Evolutionary conservation across 2,329 filamentous ascomycete genomes (phyloP), one percentile per base, ranked within the genome.

Genomic region (Plectosphaerella sp.): DNA sequence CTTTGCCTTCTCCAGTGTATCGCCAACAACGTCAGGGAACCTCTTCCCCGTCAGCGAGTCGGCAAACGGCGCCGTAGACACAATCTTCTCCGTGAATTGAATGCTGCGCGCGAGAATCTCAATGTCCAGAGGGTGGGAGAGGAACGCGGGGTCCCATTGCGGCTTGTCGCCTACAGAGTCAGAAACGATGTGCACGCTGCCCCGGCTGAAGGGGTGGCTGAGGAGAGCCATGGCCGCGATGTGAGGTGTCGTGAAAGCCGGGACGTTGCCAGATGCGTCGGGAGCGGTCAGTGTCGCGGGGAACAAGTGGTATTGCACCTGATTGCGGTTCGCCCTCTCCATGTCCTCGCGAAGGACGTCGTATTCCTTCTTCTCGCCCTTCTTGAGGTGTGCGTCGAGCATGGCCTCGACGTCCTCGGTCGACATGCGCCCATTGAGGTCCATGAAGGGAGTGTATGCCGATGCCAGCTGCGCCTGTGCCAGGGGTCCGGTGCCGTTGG

Each of bases 141-240:
- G 75, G 67, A 75, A 84, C 24, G 73, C 72, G 16, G 79, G 78
- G 55, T 85, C 76, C 59, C 84, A 80, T 6, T 74, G 68, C 0
- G 77, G 74, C 25, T 70, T 62, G 5, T 72, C 71, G 6, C 62
- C 59, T 5, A 72, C 63, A 43, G 76, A 69, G 1, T 69, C 51
- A 4, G 70, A 71, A 11, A 66, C 67, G 54, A 86, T 80, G 66
- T 86, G 84, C 52, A 83, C 76, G 39, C 72, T 71, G 5, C 84
- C 84, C 0, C 82, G 75, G 2, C 79, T 82, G 58, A 82, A 77
- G 0, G 84, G 83, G 52, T 86, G 84, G 50, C 80, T 80, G 24
- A 83, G 78, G 54, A 82, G 81, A 0, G 77, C 74, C 57, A 78
- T 78, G 54, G 79, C 69, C 12, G 79, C 78, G 49, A 83, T 72